Percentiles rank a stretch among this genome's conserved stretches.
Evolutionary conservation across 2,329 filamentous ascomycete genomes (phyloP).

Genomic region (Myrmaecium sp.): DNA sequence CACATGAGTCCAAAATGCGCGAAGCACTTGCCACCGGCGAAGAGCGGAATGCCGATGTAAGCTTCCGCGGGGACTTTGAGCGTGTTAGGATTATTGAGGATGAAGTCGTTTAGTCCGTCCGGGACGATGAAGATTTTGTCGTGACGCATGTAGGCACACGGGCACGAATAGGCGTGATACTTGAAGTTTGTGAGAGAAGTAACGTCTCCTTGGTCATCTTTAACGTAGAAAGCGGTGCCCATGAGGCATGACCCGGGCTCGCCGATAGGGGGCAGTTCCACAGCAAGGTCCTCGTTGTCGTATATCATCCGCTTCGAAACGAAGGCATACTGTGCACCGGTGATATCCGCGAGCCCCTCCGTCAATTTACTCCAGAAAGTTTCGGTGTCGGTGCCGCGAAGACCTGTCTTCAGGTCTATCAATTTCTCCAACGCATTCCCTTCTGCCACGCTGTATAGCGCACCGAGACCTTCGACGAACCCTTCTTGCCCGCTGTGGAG

Average conservation of each 20-base stretch:
- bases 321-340: constrained; percentile 50
- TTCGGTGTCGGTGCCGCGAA: constrained; percentile 36
- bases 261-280: constrained; percentile 44
- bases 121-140: constrained; percentile 55
- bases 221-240: constrained; percentile 49
- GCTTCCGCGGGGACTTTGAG: constrained; percentile 46
- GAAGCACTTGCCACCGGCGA: constrained; percentile 46
- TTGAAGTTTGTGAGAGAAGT: constrained; percentile 42
- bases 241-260: constrained; percentile 46
- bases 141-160: constrained; percentile 52
- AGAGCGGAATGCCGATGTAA: constrained; percentile 50
- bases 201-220: constrained; percentile 37
- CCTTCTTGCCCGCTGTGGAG: constrained; percentile 26
- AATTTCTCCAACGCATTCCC: constrained; percentile 44
- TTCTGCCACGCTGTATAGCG: constrained; percentile 28
- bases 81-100: constrained; percentile 42
- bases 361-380: constrained; percentile 49
- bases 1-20: constrained; percentile 59
- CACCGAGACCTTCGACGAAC: constrained; percentile 22
- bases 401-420: constrained; percentile 38
- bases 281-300: constrained; percentile 39
- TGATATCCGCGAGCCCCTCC: constrained; percentile 45
- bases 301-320: constrained; percentile 46
- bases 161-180: constrained; percentile 47
- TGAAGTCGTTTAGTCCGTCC: constrained; percentile 40